Conservation (phyloP, 2,329 filamentous ascomycete species). For the Boeremia lycopersici region DNA sequence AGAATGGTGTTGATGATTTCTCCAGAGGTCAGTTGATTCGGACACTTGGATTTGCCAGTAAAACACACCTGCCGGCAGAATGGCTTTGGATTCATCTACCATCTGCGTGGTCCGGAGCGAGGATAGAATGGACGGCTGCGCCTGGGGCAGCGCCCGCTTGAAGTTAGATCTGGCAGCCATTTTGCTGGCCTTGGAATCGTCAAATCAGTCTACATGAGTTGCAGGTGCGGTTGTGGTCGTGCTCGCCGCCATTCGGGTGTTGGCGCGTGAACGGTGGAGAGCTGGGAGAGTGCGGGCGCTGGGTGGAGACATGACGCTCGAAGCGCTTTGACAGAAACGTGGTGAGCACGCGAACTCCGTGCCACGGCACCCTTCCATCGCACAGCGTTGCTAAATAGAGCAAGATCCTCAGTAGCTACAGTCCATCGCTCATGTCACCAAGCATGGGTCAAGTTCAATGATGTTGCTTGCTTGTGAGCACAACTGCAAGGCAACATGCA, state of each 20-base stretch:
- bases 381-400: background rate
- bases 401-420: background rate
- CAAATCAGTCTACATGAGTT: conserved; percentile 6
- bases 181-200: conserved; percentile 2
- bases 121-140: conserved; percentile 64
- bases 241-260: conserved; percentile 1
- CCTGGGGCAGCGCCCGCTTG: conserved; percentile 50
- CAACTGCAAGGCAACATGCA: background rate
- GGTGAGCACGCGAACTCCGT: conserved; percentile 21
- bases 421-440: background rate
- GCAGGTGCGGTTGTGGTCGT: conserved; percentile 2
- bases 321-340: conserved; percentile 10
- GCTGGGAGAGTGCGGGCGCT: conserved; percentile 13
- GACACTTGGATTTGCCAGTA: background rate
- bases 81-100: conserved; percentile 75
- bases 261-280: conserved; percentile 4
- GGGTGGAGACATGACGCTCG: conserved; percentile 21
- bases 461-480: too few relatives aligned
- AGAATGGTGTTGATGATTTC: conserved; percentile 89
- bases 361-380: background rate
- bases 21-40: conserved; percentile 40
- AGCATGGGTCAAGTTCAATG: background rate
- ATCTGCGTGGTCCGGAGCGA: conserved; percentile 82
- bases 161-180: conserved; percentile 56
- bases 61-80: conserved; percentile 76